Evolutionary conservation across 352 stramenopile genomes (phyloP).

Genomic region (Blastocystis sp.): DNA sequence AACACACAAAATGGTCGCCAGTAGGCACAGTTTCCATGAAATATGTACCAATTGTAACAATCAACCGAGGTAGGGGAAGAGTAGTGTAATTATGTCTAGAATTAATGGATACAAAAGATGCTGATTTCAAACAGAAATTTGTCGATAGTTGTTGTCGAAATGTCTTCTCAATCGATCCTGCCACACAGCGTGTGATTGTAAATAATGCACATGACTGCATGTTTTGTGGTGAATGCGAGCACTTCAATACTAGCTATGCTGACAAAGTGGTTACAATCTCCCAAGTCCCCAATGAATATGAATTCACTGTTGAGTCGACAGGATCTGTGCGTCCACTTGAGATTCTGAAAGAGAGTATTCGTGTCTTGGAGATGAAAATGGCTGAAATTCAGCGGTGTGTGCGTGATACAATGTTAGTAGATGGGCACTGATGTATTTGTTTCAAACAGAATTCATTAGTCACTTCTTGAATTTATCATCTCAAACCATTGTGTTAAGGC

Average conservation of each 20-base stretch:
- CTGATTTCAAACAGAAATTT: slow-evolving; percentile 51
- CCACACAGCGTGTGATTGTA: slow-evolving; percentile 24
- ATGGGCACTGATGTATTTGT: slow-evolving; percentile 8
- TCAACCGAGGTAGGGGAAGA: background rate
- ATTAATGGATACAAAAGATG: slow-evolving; percentile 22
- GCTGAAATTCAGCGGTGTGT: background rate
- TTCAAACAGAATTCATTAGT: slow-evolving; percentile 5
- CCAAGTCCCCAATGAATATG: slow-evolving; percentile 17
- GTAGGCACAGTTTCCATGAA: slow-evolving; percentile 58
- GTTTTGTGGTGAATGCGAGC: slow-evolving; percentile 62
- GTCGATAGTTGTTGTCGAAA: slow-evolving; percentile 41
- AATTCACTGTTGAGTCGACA: slow-evolving; percentile 47
- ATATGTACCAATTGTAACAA: slow-evolving; percentile 33
- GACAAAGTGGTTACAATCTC: slow-evolving; percentile 64
- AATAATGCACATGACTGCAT: slow-evolving; percentile 6
- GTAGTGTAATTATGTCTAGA: background rate
- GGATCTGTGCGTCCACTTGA: slow-evolving; percentile 34
- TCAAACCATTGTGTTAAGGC: slow-evolving; percentile 99
- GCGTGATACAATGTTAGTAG: background rate
- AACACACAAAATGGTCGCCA: slow-evolving; percentile 52
- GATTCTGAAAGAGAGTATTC: slow-evolving; percentile 53
- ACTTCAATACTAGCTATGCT: slow-evolving; percentile 63
- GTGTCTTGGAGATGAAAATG: slow-evolving; percentile 55
- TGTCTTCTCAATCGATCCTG: slow-evolving; percentile 46
- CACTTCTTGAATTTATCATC: slow-evolving; percentile 74